Percentiles rank a stretch among this genome's conserved stretches.
These are phyloP conservation scores for Sistotremastrum niveocremeum DNA, from an alignment of 768 basidiomycete species.

Conservation along the genomic window DNA sequence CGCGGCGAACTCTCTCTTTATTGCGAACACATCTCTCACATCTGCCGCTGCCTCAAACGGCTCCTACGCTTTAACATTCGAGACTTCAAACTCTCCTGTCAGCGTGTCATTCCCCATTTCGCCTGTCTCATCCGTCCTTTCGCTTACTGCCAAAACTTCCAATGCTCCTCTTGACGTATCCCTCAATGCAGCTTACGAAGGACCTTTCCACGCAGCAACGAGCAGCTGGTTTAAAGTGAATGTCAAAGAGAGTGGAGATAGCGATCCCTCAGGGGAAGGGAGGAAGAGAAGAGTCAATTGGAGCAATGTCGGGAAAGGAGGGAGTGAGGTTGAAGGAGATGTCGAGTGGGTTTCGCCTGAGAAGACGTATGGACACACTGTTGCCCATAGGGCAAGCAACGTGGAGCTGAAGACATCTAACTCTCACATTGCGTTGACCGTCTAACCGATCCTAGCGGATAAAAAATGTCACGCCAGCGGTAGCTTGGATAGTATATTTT, in stretches of 20 bases:
- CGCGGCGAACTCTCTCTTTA: slow-evolving; percentile 19
- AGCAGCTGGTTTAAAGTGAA: slow-evolving; percentile 13
- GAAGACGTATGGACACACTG: too few species aligned
- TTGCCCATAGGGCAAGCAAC: too few species aligned
- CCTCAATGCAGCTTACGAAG: slow-evolving; percentile 29
- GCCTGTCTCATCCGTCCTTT: slow-evolving; percentile 24
- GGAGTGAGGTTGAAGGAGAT: too few species aligned
- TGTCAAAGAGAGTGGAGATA: slow-evolving; percentile 8
- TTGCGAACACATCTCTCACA: slow-evolving; percentile 7
- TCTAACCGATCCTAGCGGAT: too few species aligned
- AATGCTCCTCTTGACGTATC: slow-evolving; percentile 14
- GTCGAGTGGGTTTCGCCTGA: too few species aligned
- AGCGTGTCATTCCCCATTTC: slow-evolving; percentile 15
- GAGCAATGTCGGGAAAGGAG: too few species aligned
- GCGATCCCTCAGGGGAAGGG: slow-evolving; percentile 21
- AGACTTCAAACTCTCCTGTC: slow-evolving; percentile 18
- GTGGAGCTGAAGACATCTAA: too few species aligned
- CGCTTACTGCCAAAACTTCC: slow-evolving; percentile 16
- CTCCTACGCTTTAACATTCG: slow-evolving; percentile 19
- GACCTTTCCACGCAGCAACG: slow-evolving; percentile 20
- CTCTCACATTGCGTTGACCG: too few species aligned
- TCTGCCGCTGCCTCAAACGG: slow-evolving; percentile 12
- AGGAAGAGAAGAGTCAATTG: slow-evolving; percentile 15
- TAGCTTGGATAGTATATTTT: too few species aligned
- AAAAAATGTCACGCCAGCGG: too few species aligned